These are phyloP conservation scores for Voacanga thouarsii DNA, from an alignment of 257 asterid genomes.

Conservation along the genomic window DNA sequence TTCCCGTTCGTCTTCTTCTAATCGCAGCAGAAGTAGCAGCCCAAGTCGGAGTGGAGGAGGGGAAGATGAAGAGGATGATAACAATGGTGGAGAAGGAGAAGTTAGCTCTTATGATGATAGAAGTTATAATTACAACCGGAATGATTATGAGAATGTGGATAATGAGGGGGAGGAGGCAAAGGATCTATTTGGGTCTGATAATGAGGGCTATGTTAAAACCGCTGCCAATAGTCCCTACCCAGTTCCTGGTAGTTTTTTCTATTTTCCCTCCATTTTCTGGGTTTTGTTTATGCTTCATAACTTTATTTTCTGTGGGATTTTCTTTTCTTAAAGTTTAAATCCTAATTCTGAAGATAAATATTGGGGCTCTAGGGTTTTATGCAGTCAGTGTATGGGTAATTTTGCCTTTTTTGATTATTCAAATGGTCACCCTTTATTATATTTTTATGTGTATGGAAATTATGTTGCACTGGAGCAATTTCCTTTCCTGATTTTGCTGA, in stretches of 20 bases:
- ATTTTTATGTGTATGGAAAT: neutral
- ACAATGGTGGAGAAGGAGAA: conserved; percentile 47
- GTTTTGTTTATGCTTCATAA: neutral
- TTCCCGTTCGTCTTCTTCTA: conserved; percentile 40
- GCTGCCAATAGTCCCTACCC: conserved; percentile 54
- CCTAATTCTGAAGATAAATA: neutral
- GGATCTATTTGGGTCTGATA: conserved; percentile 94
- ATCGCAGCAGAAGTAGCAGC: conserved; percentile 46
- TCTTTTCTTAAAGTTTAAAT: neutral
- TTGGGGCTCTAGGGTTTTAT: conserved; percentile 11
- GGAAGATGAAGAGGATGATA: conserved; percentile 39
- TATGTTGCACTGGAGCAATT: neutral
- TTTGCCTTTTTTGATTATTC: neutral
- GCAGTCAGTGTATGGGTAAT: neutral
- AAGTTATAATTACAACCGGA: conserved; percentile 17
- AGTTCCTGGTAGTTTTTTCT: conserved; percentile 61
- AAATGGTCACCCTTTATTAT: neutral
- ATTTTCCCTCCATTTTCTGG: neutral
- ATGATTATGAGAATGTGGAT: conserved; percentile 31
- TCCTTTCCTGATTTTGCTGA: neutral
- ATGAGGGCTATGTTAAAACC: conserved; percentile 75
- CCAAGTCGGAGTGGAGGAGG: conserved; percentile 20
- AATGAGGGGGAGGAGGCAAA: conserved; percentile 44
- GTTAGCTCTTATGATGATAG: neutral
- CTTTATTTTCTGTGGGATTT: neutral